Conservation (phyloP, 2,329 filamentous ascomycete species). For the Pseudogymnoascus sp. region DNA sequence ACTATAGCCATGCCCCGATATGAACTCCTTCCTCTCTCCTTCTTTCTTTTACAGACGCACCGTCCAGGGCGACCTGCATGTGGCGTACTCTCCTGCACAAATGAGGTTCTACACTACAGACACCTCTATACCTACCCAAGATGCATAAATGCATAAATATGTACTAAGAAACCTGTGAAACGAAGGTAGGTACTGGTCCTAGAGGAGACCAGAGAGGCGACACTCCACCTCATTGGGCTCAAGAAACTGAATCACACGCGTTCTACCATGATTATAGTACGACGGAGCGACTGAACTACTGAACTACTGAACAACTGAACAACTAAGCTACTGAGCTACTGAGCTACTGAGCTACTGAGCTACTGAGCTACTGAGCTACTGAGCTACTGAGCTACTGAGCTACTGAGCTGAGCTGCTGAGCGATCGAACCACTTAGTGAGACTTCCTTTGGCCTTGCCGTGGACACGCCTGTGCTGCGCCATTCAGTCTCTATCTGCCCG, state of each 20-base stretch:
- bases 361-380: neutral
- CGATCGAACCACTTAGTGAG: neutral
- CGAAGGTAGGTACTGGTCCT: neutral
- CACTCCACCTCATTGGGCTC: neutral
- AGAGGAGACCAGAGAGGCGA: neutral
- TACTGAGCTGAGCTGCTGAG: neutral
- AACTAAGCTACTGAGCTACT: neutral
- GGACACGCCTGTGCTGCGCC: neutral
- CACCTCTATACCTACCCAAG: too few species aligned
- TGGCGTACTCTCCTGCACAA: neutral
- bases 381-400: neutral
- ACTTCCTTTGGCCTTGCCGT: neutral
- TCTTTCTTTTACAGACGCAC: neutral
- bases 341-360: neutral
- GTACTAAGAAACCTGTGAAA: neutral
- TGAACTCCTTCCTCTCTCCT: neutral
- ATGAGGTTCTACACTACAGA: neutral
- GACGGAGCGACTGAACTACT: neutral
- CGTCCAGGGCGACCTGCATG: neutral
- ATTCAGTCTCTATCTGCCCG: conserved; percentile 3
- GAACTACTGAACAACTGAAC: neutral
- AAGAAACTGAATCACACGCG: neutral
- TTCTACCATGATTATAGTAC: neutral
- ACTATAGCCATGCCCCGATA: neutral
- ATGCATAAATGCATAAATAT: neutral